Evolutionary conservation across 2,329 filamentous ascomycete genomes (phyloP), one percentile per base, ranked within the genome.

Genomic region (Nothopassalora personata): DNA sequence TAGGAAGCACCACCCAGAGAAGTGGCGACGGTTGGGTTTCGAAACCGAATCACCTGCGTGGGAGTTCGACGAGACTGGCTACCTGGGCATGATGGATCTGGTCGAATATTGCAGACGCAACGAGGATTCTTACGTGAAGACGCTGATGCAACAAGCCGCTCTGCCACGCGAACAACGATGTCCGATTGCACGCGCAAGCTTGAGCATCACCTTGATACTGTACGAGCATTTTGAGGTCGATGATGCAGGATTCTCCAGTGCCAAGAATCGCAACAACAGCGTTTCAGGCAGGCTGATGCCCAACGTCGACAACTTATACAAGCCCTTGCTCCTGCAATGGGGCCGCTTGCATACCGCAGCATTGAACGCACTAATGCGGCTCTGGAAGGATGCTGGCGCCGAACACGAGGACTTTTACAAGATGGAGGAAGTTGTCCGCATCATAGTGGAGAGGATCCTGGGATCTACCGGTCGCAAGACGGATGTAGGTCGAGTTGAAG

Each of bases 191-290:
- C 84, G 89, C 58, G 90, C 91, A 10, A 96, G 91, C 69, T 77
- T 97, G 64, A 87, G 91, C 0, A 86, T 97, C 39, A 97, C 93
- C 1, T 83, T 88, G 66, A 90, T 95, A 39, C 77, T 99, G 3
- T 97, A 94, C 74, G 91, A 97, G 67, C 91, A 97, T 73, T 99
- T 99, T 68, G 91, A 96, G 61, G 89, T 97, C 43, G 91, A 96
- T 67, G 68, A 69, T 6, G 66, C 63, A 18, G 63, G 66, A 2
- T 61, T 64, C 23, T 36, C 56, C 23, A 62, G 53, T 19, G 56
- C 53, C 52, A 59, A 57, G 36, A 43, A 45, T 49, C 53, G 59
- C 51, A 50, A 57, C 34, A 58, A 58, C 36, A 62, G 63, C 56
- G 45, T 66, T 53, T 50, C 60, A 36, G 54, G 56, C 88, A 49